These are phyloP conservation scores for Dothistroma septosporum DNA, from an alignment of 2,329 filamentous ascomycete species.

Conservation along the genomic window DNA sequence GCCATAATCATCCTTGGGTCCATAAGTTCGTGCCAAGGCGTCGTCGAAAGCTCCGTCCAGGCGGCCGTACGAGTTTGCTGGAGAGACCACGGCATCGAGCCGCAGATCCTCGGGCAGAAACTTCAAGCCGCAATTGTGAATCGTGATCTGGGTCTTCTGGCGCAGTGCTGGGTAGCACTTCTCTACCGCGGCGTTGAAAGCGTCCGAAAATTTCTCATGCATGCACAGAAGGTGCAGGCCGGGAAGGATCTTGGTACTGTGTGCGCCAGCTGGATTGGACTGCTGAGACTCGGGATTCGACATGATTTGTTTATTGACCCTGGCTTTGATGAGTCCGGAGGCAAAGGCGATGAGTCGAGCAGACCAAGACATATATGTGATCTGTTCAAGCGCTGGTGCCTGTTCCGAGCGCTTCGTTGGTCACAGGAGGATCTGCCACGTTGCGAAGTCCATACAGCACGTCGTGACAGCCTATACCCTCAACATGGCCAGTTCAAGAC, in stretches of 20 bases:
- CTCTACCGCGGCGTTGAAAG: slow-evolving; percentile 39
- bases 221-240: slow-evolving; percentile 44
- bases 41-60: slow-evolving; percentile 55
- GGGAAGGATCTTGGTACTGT: slow-evolving; percentile 31
- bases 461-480: too few relatives aligned
- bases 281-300: neutral
- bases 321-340: neutral
- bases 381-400: neutral
- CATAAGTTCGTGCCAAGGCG: slow-evolving; percentile 50
- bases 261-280: neutral
- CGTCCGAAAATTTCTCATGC: slow-evolving; percentile 32
- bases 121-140: slow-evolving; percentile 41
- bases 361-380: neutral
- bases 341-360: neutral
- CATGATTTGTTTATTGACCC: neutral
- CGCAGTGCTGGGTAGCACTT: slow-evolving; percentile 32
- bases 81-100: slow-evolving; percentile 52
- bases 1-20: slow-evolving; percentile 43
- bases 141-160: slow-evolving; percentile 29
- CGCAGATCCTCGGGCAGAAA: slow-evolving; percentile 35
- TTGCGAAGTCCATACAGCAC: neutral
- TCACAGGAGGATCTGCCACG: neutral
- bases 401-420: neutral
- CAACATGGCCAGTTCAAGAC: too few relatives aligned
- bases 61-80: slow-evolving; percentile 53